Evolutionary conservation across 2,329 filamentous ascomycete genomes (phyloP).

Genomic region (Colletotrichum lindemuthianum): DNA sequence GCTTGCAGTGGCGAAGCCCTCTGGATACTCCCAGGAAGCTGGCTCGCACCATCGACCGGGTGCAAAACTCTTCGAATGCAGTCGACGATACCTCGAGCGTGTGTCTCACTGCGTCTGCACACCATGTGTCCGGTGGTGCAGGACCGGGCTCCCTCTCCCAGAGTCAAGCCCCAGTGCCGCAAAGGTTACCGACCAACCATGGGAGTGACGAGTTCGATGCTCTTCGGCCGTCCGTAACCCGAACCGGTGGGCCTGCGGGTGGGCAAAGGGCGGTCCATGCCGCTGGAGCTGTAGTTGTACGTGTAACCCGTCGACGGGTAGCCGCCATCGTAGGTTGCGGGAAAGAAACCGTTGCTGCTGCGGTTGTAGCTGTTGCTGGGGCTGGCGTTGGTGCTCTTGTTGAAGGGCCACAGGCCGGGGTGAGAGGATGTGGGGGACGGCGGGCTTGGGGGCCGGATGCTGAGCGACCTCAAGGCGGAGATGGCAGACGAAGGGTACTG

Average conservation of each 20-base stretch:
- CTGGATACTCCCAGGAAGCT: background rate
- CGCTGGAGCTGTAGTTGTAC: constrained; percentile 51
- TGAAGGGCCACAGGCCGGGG: constrained; percentile 64
- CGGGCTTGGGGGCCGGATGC: constrained; percentile 64
- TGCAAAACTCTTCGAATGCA: background rate
- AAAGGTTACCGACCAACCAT: constrained; percentile 59
- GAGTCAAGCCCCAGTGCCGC: no score
- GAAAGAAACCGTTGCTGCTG: constrained; percentile 53
- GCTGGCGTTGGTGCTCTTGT: constrained; percentile 61
- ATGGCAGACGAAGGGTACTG: constrained; percentile 60
- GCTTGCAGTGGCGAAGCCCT: constrained; percentile 10
- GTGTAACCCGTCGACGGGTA: constrained; percentile 48
- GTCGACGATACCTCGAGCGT: no score
- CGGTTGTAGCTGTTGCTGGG: constrained; percentile 63
- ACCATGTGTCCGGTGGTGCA: constrained; percentile 12
- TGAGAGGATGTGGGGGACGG: constrained; percentile 60
- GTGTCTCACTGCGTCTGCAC: constrained; percentile 3
- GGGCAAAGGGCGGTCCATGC: constrained; percentile 66
- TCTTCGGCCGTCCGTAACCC: constrained; percentile 67
- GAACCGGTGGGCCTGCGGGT: constrained; percentile 58
- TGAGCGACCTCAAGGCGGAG: constrained; percentile 65
- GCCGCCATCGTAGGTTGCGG: constrained; percentile 63
- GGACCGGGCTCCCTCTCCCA: background rate
- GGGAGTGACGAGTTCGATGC: constrained; percentile 72
- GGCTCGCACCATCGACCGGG: background rate